phyloP scores from a whole-genome alignment of 345 rosid species.

The Microcos paniculata region DNA sequence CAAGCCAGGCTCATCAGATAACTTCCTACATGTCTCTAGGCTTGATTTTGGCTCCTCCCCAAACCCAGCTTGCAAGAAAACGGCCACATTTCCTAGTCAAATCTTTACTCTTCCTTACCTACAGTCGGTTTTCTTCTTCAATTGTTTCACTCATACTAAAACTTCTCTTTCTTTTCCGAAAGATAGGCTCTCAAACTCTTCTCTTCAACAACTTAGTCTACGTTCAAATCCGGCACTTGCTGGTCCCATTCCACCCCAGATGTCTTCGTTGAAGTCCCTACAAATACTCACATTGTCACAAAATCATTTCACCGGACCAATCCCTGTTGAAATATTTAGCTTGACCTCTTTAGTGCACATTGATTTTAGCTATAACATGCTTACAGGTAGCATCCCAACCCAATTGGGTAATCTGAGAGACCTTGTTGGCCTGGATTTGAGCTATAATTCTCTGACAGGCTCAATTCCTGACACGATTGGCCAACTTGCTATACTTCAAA shows the following conservation, averaged over 20 bases:
- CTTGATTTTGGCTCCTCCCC: conserved; percentile 78
- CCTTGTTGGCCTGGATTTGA: conserved; percentile 73
- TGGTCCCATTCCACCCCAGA: conserved; percentile 66
- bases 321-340: conserved; percentile 46
- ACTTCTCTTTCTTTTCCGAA: conserved; percentile 52
- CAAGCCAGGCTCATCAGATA: conserved; percentile 54
- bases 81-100: conserved; percentile 60
- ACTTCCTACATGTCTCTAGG: conserved; percentile 63
- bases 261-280: conserved; percentile 62
- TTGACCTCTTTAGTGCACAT: conserved; percentile 58
- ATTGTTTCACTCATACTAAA: conserved; percentile 63
- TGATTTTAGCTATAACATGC: conserved; percentile 74
- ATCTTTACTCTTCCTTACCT: conserved; percentile 69
- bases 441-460: conserved; percentile 68
- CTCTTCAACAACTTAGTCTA: conserved; percentile 79
- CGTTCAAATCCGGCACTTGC: conserved; percentile 76
- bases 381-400: conserved; percentile 57
- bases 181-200: conserved; percentile 40
- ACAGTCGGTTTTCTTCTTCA: conserved; percentile 68
- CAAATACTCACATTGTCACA: conserved; percentile 78
- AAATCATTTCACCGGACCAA: conserved; percentile 59
- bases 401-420: conserved; percentile 58
- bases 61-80: conserved; percentile 63
- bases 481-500: conserved; percentile 67
- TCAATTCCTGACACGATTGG: conserved; percentile 59